Base-by-base conservation (phyloP, 768 basidiomycete species). In the Lanmaoa pseudosensibilis region DNA sequence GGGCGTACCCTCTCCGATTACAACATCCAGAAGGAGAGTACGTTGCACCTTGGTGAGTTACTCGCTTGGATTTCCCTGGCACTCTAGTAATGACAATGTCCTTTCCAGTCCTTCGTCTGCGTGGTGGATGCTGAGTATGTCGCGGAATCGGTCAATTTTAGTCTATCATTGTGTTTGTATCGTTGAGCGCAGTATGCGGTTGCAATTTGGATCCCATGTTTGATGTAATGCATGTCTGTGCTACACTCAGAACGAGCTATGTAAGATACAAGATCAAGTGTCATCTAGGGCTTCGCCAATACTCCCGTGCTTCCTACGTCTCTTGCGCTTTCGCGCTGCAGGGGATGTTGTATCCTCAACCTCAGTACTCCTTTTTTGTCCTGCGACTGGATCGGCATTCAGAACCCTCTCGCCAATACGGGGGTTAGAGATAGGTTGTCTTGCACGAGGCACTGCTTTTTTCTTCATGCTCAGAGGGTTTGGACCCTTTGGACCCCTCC, bases 401-500 rank as follows among this genome's bases (percentile, higher is more conserved):
- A 18, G 5, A 46, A 6, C 18, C 5, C 15, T 27, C 8, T 23
- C 45, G 6, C 34, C 15, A 12, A 15, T 8, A 25, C 11, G 27
- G 9, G 34, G 23, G 25, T 12, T 8, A n/a, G 32, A 38, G 3
- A 38, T 19, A 33, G 48, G 38, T 51, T 46, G 55, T 37, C 49
- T 46, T 15, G 46, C 8, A 27, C 40, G 43, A 39, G 55, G 38
- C 63, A 62, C 46, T 64, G 83, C 84, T 72, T 92, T 95, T 79
- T 94, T 97, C 80, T 93, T 94, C 44, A 95, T 76, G 57, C 92
- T 94, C 4, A 98, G 80, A 9, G 96, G 93, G 74, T 98, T 98
- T 2, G 95, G 94, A 0, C 83, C 92, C 67, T 92, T 95, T 0
- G 88, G 87, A 0, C 84, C 86, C 64, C 83, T 90, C 61, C 73